These are phyloP conservation scores for Fusarium verrucosum DNA, from an alignment of 2,329 filamentous ascomycete genomes.

Conservation along the genomic window DNA sequence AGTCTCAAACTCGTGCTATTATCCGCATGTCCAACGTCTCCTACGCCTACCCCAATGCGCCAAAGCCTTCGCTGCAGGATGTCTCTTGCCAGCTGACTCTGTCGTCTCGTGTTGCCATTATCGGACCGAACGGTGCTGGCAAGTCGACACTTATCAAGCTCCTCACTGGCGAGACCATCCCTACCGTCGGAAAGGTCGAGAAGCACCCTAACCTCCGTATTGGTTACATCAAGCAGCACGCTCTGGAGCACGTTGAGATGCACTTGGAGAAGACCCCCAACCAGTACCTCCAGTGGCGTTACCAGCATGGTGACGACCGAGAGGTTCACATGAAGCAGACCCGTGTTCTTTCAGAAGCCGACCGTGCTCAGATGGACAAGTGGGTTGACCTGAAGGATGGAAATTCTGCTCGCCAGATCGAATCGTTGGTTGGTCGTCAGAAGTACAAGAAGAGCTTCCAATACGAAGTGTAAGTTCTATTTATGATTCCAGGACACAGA, in stretches of 20 bases:
- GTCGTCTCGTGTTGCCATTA: conserved; percentile 94
- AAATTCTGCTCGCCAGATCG: conserved; percentile 78
- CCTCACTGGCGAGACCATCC: conserved; percentile 90
- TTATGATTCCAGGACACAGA: neutral
- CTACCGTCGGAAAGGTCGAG: conserved; percentile 85
- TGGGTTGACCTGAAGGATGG: conserved; percentile 86
- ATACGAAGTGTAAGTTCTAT: conserved; percentile 81
- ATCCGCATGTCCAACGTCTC: conserved; percentile 93
- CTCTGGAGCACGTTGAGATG: conserved; percentile 99
- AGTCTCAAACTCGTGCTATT: conserved; percentile 92
- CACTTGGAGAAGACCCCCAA: conserved; percentile 99
- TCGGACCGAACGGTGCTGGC: conserved; percentile 96
- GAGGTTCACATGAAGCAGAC: conserved; percentile 99
- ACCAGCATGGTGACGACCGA: conserved; percentile 94
- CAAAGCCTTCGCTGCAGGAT: conserved; percentile 86
- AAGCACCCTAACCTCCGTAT: conserved; percentile 99
- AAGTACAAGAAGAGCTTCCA: conserved; percentile 99
- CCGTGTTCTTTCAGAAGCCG: conserved; percentile 83
- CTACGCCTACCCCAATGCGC: conserved; percentile 90
- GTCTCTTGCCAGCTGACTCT: conserved; percentile 89
- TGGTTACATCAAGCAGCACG: conserved; percentile 99
- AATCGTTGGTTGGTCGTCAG: conserved; percentile 91
- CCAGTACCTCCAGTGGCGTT: conserved; percentile 98
- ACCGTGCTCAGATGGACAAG: conserved; percentile 92
- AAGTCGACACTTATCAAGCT: conserved; percentile 99